Base-by-base conservation (phyloP, 23 red algal genomes). In the Gracilaria gracilis region DNA sequence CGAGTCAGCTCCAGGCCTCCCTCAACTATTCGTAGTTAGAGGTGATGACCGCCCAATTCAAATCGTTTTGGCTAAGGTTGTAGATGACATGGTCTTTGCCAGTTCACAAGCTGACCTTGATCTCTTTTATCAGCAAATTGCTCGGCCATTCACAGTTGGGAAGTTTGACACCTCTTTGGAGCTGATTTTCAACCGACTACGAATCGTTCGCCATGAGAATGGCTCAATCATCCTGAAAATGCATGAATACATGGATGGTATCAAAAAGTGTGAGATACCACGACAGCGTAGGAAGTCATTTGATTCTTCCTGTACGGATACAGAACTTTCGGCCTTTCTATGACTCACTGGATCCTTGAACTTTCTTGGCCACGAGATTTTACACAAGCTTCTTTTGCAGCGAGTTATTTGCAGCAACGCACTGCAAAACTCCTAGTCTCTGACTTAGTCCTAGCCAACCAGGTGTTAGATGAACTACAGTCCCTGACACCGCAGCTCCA, bases 41-140 rank as follows among this genome's bases (percentile, higher is more conserved):
- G 21, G 55, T 17, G 24, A 44, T 0, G 20, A 35, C 32, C 0
- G 54, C 37, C 11, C 11, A 32, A 55, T 88, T 17, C 0, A 21
- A 23, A 0, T 88, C 0, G 49, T 27, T 9, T 5, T 88, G 37
- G 48, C 84, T 4, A 88, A 88, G 57, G 65, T 88, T 24, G 65
- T 88, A 4, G 84, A 88, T 57, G 84, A 88, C 66, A 35, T 88
- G 37, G 53, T 88, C 29, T 77, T 88, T 55, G 84, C 72, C 7
- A 67, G 66, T 35, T 21, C 69, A 34, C 5, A 19, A 37, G 17
- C 35, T 9, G 84, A 12, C n/a, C 23, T 88, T n/a, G 20, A 21
- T 16, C 21, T 14, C 15, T 88, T 88, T 0, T 1, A 76, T 0
- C 50, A 77, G 57, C 21, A 57, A 9, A 72, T 61, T 0, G 23